Evolutionary conservation across 2,329 filamentous ascomycete genomes (phyloP), one percentile per base, ranked within the genome.

Genomic region (Botrytis sinoallii): DNA sequence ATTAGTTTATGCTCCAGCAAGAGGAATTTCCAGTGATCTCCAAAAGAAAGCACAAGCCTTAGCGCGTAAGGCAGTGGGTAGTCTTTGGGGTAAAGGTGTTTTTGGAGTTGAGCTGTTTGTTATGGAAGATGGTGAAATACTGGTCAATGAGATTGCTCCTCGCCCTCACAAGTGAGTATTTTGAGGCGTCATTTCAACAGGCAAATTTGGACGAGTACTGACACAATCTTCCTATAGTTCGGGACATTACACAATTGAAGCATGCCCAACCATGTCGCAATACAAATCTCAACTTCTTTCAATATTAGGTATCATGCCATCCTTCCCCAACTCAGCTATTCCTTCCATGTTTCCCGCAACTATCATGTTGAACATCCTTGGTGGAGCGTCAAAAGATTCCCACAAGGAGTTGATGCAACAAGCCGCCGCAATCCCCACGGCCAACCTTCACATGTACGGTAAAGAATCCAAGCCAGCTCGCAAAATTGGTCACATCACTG

Each of bases 61-160:
- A 0, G 96, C 95, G 0, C 89, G 90, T 77, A 90, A 92, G 74
- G 95, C 96, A 18, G 90, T 98, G 35, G 87, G 88, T 60, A 91
- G 89, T 70, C 92, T 99, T 72, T 90, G 91, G 85, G 96, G 96
- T 70, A 92, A 96, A 75, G 96, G 96, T 76, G 93, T 97, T 46
- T 99, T 98, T 82, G 96, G 95, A 0, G 95, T 98, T 0, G 96
- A 99, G 84, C 93, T 98, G 90, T 99, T 99, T 83, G 84, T 98
- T 5, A 88, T 95, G 18, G 84, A 90, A 67, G 90, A 96, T 78
- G 89, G 87, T 74, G 85, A 85, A 2, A 86, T 97, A 2, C 87
- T 97, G 78, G 35, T 40, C 78, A 97, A 97, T 48, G 79, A 81
- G 73, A 80, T 81, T 63, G 80, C 80, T 3, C 78, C 78, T 44